Evolutionary conservation across 139 green algal species (phyloP).

Genomic region (Coelastrella sp.): DNA sequence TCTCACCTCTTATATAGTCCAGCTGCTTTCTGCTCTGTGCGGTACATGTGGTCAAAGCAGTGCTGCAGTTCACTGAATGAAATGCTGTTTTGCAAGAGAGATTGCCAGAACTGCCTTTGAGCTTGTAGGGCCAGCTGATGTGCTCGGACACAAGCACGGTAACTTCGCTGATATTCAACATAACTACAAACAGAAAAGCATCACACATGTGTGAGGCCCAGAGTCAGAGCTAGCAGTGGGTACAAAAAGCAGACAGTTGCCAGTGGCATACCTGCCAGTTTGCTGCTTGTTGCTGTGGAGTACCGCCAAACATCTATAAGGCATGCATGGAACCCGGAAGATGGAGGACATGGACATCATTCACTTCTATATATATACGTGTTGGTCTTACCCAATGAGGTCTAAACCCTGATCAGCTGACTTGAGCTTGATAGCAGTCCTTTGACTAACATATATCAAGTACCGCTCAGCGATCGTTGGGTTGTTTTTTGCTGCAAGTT

Average conservation of each 20-base stretch:
- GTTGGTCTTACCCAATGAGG: neutral
- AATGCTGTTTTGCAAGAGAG: conserved; percentile 50
- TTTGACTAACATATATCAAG: conserved; percentile 24
- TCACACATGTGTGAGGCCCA: too few relatives aligned
- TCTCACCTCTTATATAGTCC: neutral
- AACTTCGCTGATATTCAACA: conserved; percentile 50
- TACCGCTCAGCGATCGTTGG: conserved; percentile 48
- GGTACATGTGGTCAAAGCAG: neutral
- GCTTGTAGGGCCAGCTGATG: conserved; percentile 56
- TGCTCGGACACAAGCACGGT: conserved; percentile 38
- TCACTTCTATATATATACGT: too few relatives aligned
- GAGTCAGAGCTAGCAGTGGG: too few relatives aligned
- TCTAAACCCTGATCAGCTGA: neutral
- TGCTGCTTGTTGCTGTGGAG: too few relatives aligned
- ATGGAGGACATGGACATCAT: too few relatives aligned
- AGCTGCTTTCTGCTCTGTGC: neutral
- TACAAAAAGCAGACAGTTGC: too few relatives aligned
- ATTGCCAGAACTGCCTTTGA: conserved; percentile 56
- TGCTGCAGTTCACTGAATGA: neutral
- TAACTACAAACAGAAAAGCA: too few relatives aligned
- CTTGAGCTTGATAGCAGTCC: conserved; percentile 21
- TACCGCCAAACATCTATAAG: too few relatives aligned
- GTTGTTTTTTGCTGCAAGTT: conserved; percentile 47
- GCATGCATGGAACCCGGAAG: too few relatives aligned
- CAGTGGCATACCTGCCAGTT: too few relatives aligned